These are phyloP conservation scores for Chrysosporium queenslandicum DNA, from an alignment of 2,329 filamentous ascomycete species.

Conservation along the genomic window DNA sequence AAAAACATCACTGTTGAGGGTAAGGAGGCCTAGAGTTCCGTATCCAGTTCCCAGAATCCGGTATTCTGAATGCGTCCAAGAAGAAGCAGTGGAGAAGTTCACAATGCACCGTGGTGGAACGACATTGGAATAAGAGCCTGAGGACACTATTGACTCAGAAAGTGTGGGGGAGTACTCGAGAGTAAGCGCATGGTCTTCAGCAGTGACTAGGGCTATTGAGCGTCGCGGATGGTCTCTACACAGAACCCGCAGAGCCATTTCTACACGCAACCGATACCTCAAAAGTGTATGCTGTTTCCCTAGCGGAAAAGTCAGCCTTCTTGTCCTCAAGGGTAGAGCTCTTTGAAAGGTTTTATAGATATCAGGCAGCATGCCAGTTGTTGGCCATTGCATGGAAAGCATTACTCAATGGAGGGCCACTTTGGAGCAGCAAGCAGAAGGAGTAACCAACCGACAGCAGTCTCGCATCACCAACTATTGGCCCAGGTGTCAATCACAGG, in stretches of 20 bases:
- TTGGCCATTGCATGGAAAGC: too few relatives aligned
- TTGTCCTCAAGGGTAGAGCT: not conserved
- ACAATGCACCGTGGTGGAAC: constrained; percentile 65
- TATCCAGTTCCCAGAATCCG: constrained; percentile 66
- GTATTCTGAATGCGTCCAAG: constrained; percentile 63
- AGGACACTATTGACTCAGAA: constrained; percentile 46
- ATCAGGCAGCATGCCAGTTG: not conserved
- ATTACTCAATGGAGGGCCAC: too few relatives aligned
- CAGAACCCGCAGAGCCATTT: constrained; percentile 62
- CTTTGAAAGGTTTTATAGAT: not conserved
- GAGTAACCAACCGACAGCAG: too few relatives aligned
- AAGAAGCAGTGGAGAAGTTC: constrained; percentile 61
- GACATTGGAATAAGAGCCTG: constrained; percentile 24
- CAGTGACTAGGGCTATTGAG: constrained; percentile 68
- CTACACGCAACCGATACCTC: not conserved
- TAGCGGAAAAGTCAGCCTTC: not conserved
- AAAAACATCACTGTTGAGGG: constrained; percentile 75
- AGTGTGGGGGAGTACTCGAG: constrained; percentile 65
- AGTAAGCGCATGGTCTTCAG: constrained; percentile 67
- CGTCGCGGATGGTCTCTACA: constrained; percentile 80
- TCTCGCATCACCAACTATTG: too few relatives aligned
- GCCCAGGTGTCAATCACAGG: too few relatives aligned
- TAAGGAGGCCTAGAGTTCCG: constrained; percentile 80
- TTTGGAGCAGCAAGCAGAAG: too few relatives aligned
- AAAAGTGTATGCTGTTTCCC: not conserved